phyloP scores from a whole-genome alignment of 164 flowering plant species.

The Amborella trichopoda region DNA sequence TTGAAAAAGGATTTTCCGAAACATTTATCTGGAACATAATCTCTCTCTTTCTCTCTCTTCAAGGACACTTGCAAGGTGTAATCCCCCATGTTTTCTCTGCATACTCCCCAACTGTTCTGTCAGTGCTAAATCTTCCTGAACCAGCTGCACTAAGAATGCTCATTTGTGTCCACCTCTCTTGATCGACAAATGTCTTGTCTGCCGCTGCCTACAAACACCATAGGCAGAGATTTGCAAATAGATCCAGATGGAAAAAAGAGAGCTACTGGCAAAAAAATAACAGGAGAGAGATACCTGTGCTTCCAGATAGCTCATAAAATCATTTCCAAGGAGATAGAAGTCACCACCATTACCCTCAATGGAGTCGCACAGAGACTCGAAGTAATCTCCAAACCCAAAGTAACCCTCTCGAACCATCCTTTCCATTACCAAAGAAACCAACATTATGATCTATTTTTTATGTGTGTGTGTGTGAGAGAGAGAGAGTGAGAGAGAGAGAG shows the following conservation, averaged over 20 bases:
- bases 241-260: not conserved
- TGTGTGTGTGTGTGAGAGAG: too few relatives aligned
- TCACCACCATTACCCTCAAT: constrained; percentile 30
- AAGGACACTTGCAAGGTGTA: constrained; percentile 37
- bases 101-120: constrained; percentile 39
- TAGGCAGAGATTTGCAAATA: not conserved
- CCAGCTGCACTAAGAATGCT: constrained; percentile 48
- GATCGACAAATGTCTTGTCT: constrained; percentile 41
- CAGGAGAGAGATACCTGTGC: constrained; percentile 31
- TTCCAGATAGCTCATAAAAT: constrained; percentile 44
- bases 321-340: constrained; percentile 46
- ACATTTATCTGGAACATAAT: not conserved
- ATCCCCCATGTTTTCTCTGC: constrained; percentile 43
- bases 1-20: too few relatives aligned
- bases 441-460: not conserved
- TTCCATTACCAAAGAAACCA: not conserved
- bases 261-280: not conserved
- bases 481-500: too few relatives aligned
- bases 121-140: constrained; percentile 49
- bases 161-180: constrained; percentile 44
- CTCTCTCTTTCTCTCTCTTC: constrained; percentile 3
- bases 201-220: constrained; percentile 30
- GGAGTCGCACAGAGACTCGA: constrained; percentile 37
- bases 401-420: constrained; percentile 58
- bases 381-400: constrained; percentile 46